A percentile compares a stretch with the other conserved stretches of the same genome.
Evolutionary conservation across 192 early-diverging fungal species (phyloP).

Genomic region (Coemansia umbellata): DNA sequence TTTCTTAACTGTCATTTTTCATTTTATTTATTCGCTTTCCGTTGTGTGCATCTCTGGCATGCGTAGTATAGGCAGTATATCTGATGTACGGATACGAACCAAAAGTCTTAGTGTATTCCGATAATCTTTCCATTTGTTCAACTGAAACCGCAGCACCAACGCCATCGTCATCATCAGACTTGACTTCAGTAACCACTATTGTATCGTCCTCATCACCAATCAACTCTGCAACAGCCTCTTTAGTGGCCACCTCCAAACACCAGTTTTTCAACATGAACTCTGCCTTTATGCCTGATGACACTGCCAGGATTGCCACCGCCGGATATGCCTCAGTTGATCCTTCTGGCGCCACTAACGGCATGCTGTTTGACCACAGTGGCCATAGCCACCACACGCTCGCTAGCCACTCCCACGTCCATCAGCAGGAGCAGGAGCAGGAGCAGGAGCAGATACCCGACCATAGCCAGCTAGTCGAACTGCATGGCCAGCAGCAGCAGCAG

Average conservation of each 20-base stretch:
- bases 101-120: constrained; percentile 27
- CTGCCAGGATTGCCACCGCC: constrained; percentile 15
- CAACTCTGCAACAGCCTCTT: constrained; percentile 10
- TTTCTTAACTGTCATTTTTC: background rate
- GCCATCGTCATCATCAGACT: constrained; percentile 14
- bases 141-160: constrained; percentile 35
- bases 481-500: constrained; percentile 14
- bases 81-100: constrained; percentile 47
- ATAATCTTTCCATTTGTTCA: constrained; percentile 45
- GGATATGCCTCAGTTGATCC: constrained; percentile 33
- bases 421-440: constrained; percentile 11
- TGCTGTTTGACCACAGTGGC: constrained; percentile 34
- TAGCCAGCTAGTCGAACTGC: too few species aligned
- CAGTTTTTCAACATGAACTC: constrained; percentile 48
- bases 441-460: constrained; percentile 1
- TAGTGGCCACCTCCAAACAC: constrained; percentile 10
- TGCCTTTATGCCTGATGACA: constrained; percentile 43
- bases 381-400: constrained; percentile 2
- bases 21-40: too few species aligned
- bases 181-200: background rate
- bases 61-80: background rate
- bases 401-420: background rate
- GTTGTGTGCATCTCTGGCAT: too few species aligned
- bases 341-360: constrained; percentile 1
- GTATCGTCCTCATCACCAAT: background rate